A percentile compares a stretch with the other conserved stretches of the same genome.
phyloP scores from a whole-genome alignment of 1,284 basidiomycete species.

The Heterobasidion annosum region DNA sequence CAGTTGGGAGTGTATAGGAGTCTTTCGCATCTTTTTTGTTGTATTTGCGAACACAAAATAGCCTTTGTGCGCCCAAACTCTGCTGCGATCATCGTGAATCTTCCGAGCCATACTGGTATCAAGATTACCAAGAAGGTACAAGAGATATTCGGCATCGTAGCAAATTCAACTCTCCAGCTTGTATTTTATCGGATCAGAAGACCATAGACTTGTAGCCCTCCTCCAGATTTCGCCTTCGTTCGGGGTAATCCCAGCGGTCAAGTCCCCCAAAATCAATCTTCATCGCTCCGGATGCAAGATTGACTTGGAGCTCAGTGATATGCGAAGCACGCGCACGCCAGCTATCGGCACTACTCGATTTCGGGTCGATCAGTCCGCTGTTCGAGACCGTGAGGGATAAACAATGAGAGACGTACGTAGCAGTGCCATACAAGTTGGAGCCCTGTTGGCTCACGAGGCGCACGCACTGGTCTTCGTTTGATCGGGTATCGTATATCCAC shows the following conservation, averaged over 20 bases:
- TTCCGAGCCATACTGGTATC: not conserved
- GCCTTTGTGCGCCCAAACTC: slow-evolving; percentile 7
- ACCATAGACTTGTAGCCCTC: slow-evolving; percentile 24
- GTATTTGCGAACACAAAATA: slow-evolving; percentile 14
- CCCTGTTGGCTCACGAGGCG: slow-evolving; percentile 46
- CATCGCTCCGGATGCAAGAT: slow-evolving; percentile 51
- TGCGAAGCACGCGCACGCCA: slow-evolving; percentile 66
- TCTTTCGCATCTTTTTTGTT: slow-evolving; percentile 10
- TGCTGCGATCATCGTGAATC: not conserved
- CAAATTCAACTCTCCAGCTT: not conserved
- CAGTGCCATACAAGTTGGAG: slow-evolving; percentile 57
- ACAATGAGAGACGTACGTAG: slow-evolving; percentile 45
- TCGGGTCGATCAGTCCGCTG: not conserved
- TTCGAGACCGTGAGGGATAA: not conserved
- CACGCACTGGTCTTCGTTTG: slow-evolving; percentile 55
- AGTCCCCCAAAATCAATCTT: slow-evolving; percentile 68
- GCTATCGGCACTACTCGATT: slow-evolving; percentile 53
- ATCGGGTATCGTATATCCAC: slow-evolving; percentile 67
- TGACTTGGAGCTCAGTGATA: slow-evolving; percentile 65
- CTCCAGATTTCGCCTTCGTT: slow-evolving; percentile 52
- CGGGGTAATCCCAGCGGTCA: slow-evolving; percentile 59
- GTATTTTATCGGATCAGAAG: not conserved
- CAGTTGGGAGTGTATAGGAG: slow-evolving; percentile 4
- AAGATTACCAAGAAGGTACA: not conserved
- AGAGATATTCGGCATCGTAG: not conserved